phyloP scores from a whole-genome alignment of 164 flowering plant genomes.

The Annona squamosa region DNA sequence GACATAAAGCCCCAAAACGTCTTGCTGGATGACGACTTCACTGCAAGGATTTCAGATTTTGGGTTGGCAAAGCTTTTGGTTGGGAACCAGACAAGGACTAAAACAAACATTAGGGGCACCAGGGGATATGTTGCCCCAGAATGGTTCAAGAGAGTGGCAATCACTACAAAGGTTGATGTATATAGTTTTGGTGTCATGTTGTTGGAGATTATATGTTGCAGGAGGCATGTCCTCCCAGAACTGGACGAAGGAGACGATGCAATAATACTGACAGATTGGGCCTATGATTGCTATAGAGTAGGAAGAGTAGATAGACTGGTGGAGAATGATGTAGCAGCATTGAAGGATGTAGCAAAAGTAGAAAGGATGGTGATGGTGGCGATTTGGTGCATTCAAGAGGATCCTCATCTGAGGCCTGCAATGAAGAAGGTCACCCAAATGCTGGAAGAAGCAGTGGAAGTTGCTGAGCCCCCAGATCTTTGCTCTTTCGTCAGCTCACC shows the following conservation, averaged over 20 bases:
- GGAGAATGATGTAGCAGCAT: slow-evolving; percentile 14
- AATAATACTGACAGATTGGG: slow-evolving; percentile 16
- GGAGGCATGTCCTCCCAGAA: slow-evolving; percentile 7
- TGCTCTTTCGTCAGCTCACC: background rate
- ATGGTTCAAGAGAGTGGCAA: slow-evolving; percentile 18
- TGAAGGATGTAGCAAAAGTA: slow-evolving; percentile 8
- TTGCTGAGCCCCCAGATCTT: background rate
- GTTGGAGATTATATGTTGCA: slow-evolving; percentile 20
- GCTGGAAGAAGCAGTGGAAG: background rate
- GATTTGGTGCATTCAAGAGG: slow-evolving; percentile 26
- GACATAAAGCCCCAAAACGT: slow-evolving; percentile 22
- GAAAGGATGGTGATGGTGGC: slow-evolving; percentile 18
- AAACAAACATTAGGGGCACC: slow-evolving; percentile 20
- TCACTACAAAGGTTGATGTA: slow-evolving; percentile 25
- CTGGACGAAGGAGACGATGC: slow-evolving; percentile 1
- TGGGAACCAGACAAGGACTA: slow-evolving; percentile 12
- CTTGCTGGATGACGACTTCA: slow-evolving; percentile 12
- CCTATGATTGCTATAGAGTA: slow-evolving; percentile 10
- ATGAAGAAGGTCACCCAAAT: background rate
- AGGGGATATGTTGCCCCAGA: slow-evolving; percentile 24
- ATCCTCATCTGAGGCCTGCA: slow-evolving; percentile 14
- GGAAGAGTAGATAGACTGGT: slow-evolving; percentile 9
- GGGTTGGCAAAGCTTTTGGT: slow-evolving; percentile 25
- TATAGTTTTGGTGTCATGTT: slow-evolving; percentile 22
- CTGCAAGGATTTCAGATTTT: slow-evolving; percentile 19